phyloP scores from a whole-genome alignment of 2,329 filamentous ascomycete species.

The Hyphodiscus sp. region DNA sequence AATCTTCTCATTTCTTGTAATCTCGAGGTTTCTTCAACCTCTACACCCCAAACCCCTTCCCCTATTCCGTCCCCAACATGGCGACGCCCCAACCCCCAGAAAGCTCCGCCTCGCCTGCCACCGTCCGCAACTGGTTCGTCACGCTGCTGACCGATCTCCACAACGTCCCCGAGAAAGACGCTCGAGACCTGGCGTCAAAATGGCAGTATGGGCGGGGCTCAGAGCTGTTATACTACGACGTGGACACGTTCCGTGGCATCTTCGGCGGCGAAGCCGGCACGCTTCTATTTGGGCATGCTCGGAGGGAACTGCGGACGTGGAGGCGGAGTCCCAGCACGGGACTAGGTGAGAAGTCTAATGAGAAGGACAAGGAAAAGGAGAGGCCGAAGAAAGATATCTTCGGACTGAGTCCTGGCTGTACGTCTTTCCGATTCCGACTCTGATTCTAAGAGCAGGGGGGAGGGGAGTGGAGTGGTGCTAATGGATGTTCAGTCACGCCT shows the following conservation, averaged over 20 bases:
- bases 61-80: too few relatives aligned
- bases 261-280: neutral
- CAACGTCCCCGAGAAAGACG: neutral
- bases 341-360: too few relatives aligned
- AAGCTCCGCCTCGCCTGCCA: too few relatives aligned
- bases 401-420: neutral
- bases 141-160: neutral
- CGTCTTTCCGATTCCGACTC: too few relatives aligned
- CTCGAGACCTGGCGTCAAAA: neutral
- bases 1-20: too few relatives aligned
- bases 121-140: neutral
- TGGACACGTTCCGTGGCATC: conserved; percentile 2
- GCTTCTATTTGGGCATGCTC: neutral
- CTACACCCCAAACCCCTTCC: too few relatives aligned
- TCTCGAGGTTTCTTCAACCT: too few relatives aligned
- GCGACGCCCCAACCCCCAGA: too few relatives aligned
- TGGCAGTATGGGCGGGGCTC: conserved; percentile 2
- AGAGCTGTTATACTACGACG: conserved; percentile 4
- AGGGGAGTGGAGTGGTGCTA: too few relatives aligned
- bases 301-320: neutral
- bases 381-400: neutral
- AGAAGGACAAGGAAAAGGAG: neutral
- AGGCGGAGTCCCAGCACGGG: neutral
- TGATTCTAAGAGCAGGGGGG: too few relatives aligned
- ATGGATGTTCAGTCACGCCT: too few relatives aligned